Evolutionary conservation across 495 filamentous ascomycete species (phyloP), one percentile per base, ranked within the genome.

Genomic region (Xylaria cubensis): DNA sequence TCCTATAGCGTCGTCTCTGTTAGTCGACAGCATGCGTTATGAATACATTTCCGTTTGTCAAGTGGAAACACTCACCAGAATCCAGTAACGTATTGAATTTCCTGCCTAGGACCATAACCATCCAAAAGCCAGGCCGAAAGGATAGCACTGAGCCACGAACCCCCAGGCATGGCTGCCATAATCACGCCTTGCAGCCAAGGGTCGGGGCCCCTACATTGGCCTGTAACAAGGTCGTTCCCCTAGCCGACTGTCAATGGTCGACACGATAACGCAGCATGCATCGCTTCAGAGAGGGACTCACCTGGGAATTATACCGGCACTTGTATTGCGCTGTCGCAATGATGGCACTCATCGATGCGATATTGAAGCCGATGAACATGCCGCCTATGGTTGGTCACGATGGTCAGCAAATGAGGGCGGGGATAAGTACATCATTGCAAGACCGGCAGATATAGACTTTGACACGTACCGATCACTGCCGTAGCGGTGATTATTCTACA

Each of bases 291-390:
- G 41, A n/a, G 69, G 64, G 42, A 77, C 79, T 73, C 61, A 81
- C 75, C 65, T 84, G 79, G 65, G 86, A 83, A 78, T 91, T 86
- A 80, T 91, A 93, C 80, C 90, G 90, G 74, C 90, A 90, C 34
- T 88, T 84, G 75, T 92, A 92, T 9, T 88, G 81, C 19, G 83
- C 79, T 3, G 88, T 88, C 34, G 83, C 84, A 79, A 92, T 90
- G 74, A 93, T 92, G 63, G 92, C 92, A 21, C 88, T 91, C 92
- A 94, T 92, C n/a, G 91, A 93, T 70, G 87, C 87, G 79, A 94
- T 93, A 83, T 94, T 93, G 75, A 94, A 94, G 69, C 92, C 92
- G 73, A 97, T 95, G 21, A 95, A 87, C 61, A 88, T 90, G 79
- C 93, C 93, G 72, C 93, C 93, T 87, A 69, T 64, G 15, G 42